These are phyloP conservation scores for Kandelia obovata DNA, from an alignment of 345 rosid species.

Conservation along the genomic window DNA sequence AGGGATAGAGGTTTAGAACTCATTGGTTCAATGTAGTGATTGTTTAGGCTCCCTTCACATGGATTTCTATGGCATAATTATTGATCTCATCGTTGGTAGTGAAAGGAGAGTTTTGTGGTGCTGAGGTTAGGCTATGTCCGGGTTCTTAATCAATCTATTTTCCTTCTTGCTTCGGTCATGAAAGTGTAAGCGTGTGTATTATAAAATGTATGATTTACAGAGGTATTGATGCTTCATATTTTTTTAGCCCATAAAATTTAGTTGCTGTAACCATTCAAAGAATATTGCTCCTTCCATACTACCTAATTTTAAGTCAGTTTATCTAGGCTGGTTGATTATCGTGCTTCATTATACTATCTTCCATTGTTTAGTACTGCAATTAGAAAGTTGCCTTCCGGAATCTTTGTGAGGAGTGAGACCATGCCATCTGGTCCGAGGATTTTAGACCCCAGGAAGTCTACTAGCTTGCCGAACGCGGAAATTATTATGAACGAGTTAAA, in stretches of 20 bases:
- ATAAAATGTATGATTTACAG: slow-evolving; percentile 37
- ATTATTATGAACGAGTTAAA: too few species aligned
- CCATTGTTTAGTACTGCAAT: too few species aligned
- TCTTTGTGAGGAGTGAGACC: too few species aligned
- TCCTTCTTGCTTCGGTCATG: slow-evolving; percentile 10
- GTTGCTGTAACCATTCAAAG: slow-evolving; percentile 32
- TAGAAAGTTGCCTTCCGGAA: too few species aligned
- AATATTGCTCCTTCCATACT: slow-evolving; percentile 5
- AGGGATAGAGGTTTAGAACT: slow-evolving; percentile 5
- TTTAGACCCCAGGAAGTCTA: too few species aligned
- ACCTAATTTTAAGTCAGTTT: too few species aligned
- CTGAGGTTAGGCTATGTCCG: slow-evolving; percentile 1
- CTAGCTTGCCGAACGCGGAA: too few species aligned
- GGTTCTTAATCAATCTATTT: slow-evolving; percentile 12
- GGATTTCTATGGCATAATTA: not conserved
- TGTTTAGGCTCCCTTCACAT: slow-evolving; percentile 14
- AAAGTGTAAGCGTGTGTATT: slow-evolving; percentile 34
- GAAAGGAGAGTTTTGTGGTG: slow-evolving; percentile 13
- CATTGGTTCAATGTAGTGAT: slow-evolving; percentile 10
- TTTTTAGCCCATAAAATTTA: slow-evolving; percentile 14
- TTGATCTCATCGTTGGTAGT: slow-evolving; percentile 5
- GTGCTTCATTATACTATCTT: too few species aligned
- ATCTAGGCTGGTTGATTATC: too few species aligned
- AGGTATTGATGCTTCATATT: slow-evolving; percentile 24
- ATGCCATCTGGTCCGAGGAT: too few species aligned